Evolutionary conservation across 2,329 filamentous ascomycete genomes (phyloP).

Genomic region (Fusarium lyarnte): DNA sequence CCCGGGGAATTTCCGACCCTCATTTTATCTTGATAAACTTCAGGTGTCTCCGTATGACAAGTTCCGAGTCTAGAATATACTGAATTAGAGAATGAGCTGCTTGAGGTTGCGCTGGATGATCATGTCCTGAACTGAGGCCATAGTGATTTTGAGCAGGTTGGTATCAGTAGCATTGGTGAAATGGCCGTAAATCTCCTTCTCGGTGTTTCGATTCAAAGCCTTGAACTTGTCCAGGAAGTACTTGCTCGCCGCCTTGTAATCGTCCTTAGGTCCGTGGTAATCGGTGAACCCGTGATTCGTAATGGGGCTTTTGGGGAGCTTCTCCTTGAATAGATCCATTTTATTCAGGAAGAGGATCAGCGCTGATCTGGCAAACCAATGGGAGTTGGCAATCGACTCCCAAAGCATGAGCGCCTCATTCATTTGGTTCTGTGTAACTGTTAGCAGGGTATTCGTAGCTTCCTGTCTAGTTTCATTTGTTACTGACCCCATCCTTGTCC

Average conservation of each 20-base stretch:
- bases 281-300: conserved; percentile 80
- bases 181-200: conserved; percentile 71
- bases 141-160: conserved; percentile 84
- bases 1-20: not conserved
- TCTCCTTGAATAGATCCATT: conserved; percentile 85
- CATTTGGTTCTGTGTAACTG: conserved; percentile 80
- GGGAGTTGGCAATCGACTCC: conserved; percentile 85
- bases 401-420: conserved; percentile 88
- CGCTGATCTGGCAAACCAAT: conserved; percentile 85
- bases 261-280: conserved; percentile 75
- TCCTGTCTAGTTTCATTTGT: not conserved
- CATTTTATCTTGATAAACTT: not conserved
- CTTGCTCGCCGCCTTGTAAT: conserved; percentile 78
- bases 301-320: conserved; percentile 76
- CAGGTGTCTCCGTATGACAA: not conserved
- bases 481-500: conserved; percentile 89
- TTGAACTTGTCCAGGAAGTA: conserved; percentile 87
- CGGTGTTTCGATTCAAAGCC: conserved; percentile 75
- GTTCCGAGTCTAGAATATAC: not conserved
- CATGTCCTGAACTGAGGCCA: conserved; percentile 88
- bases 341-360: conserved; percentile 90
- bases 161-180: conserved; percentile 72
- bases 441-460: conserved; percentile 13
- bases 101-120: conserved; percentile 86
- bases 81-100: conserved; percentile 67